These are phyloP conservation scores for Mercurialis annua DNA, from an alignment of 345 rosid genomes.

Conservation along the genomic window DNA sequence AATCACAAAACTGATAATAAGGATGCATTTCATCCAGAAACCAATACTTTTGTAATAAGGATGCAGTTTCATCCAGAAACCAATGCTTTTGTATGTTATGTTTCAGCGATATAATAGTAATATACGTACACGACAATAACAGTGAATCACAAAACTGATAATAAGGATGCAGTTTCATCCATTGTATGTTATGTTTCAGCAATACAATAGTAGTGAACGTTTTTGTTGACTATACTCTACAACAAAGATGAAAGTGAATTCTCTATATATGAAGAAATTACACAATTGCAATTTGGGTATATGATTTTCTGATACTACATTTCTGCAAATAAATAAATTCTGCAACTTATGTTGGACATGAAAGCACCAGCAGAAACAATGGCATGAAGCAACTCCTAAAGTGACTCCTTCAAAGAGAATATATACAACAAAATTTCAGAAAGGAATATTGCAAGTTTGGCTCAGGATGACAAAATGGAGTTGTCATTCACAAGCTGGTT, in stretches of 20 bases:
- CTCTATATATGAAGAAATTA: slow-evolving; percentile 16
- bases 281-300: not conserved
- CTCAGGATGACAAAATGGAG: slow-evolving; percentile 15
- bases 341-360: slow-evolving; percentile 23
- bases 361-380: slow-evolving; percentile 1
- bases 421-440: slow-evolving; percentile 37
- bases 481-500: slow-evolving; percentile 78
- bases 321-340: slow-evolving; percentile 16
- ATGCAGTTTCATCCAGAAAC: too few species aligned
- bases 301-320: slow-evolving; percentile 4
- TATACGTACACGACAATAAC: not conserved
- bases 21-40: slow-evolving; percentile 25
- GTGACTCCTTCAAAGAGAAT: slow-evolving; percentile 27
- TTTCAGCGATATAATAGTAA: slow-evolving; percentile 15
- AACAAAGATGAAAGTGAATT: slow-evolving; percentile 6
- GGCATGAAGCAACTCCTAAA: slow-evolving; percentile 16
- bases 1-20: slow-evolving; percentile 20
- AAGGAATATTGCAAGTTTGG: slow-evolving; percentile 21
- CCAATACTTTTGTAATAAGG: not conserved
- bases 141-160: too few species aligned
- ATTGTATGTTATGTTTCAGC: not conserved
- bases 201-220: not conserved
- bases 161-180: slow-evolving; percentile 3
- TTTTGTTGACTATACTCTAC: not conserved
- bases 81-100: not conserved